Evolutionary conservation across 352 stramenopile genomes (phyloP).

Genomic region (Hyaloperonospora arabidopsidis): DNA sequence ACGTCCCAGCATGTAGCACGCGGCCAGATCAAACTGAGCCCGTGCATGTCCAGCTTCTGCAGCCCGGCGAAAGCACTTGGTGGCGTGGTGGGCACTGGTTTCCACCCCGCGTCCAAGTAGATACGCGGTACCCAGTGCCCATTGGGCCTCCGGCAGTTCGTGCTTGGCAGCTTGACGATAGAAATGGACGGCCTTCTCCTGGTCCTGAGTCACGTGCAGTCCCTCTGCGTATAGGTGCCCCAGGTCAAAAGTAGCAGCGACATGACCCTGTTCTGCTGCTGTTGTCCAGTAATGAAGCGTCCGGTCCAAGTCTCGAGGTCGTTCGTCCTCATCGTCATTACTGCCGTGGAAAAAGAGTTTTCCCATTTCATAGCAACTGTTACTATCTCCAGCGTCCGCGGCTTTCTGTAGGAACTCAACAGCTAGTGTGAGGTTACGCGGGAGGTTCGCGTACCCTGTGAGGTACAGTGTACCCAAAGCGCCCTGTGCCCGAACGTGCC

Average conservation of each 20-base stretch:
- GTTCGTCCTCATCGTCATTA: constrained; percentile 5
- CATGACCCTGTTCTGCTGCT: constrained; percentile 54
- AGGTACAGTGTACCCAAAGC: constrained; percentile 69
- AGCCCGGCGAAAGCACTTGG: constrained; percentile 49
- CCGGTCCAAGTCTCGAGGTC: constrained; percentile 20
- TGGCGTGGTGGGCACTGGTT: constrained; percentile 30
- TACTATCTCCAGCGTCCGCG: constrained; percentile 55
- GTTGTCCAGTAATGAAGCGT: constrained; percentile 61
- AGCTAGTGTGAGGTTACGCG: constrained; percentile 39
- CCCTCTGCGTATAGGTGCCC: constrained; percentile 69
- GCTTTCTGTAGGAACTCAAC: constrained; percentile 52
- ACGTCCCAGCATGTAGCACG: constrained; percentile 71
- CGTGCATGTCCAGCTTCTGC: constrained; percentile 48
- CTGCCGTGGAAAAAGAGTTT: constrained; percentile 63
- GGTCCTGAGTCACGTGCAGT: constrained; percentile 52
- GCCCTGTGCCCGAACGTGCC: constrained; percentile 63
- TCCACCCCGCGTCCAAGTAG: constrained; percentile 35
- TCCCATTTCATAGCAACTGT: constrained; percentile 66
- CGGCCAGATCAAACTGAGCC: constrained; percentile 76
- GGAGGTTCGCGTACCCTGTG: constrained; percentile 41
- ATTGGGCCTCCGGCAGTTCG: constrained; percentile 65
- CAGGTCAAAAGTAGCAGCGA: constrained; percentile 66
- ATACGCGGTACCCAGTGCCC: constrained; percentile 48
- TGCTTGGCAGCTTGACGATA: constrained; percentile 50
- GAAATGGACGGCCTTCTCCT: constrained; percentile 45